phyloP scores from a whole-genome alignment of 2,329 filamentous ascomycete species.

The Endoconidiophora polonica region DNA sequence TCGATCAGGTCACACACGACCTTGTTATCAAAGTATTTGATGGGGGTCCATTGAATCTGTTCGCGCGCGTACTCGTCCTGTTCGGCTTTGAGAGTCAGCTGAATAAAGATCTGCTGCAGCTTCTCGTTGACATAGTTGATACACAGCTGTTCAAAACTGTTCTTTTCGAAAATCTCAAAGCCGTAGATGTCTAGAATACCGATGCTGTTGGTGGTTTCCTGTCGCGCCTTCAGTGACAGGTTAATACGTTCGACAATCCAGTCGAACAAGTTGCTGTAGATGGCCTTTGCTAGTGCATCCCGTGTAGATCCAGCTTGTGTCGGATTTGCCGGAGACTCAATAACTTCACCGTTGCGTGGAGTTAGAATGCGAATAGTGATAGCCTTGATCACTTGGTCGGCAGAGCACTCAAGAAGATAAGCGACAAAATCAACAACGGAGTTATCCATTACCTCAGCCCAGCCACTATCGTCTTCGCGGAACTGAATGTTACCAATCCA shows the following conservation, averaged over 20 bases:
- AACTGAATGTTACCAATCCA: slow-evolving; percentile 96
- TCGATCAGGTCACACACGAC: slow-evolving; percentile 96
- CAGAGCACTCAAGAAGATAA: slow-evolving; percentile 77
- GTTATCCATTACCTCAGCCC: slow-evolving; percentile 71
- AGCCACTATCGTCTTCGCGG: slow-evolving; percentile 72
- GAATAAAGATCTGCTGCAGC: slow-evolving; percentile 96
- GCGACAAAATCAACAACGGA: slow-evolving; percentile 90
- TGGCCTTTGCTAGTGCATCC: slow-evolving; percentile 84
- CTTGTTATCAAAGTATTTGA: slow-evolving; percentile 99
- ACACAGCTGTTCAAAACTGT: slow-evolving; percentile 96
- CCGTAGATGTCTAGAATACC: slow-evolving; percentile 98
- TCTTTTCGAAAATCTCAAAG: slow-evolving; percentile 98
- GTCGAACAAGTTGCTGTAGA: slow-evolving; percentile 95
- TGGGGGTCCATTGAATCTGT: slow-evolving; percentile 96
- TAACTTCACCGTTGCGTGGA: slow-evolving; percentile 47
- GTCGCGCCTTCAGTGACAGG: slow-evolving; percentile 64
- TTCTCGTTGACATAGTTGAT: slow-evolving; percentile 99
- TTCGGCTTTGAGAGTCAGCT: slow-evolving; percentile 87
- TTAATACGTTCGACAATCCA: slow-evolving; percentile 96
- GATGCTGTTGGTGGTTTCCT: slow-evolving; percentile 64
- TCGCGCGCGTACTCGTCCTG: slow-evolving; percentile 94
- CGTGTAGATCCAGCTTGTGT: slow-evolving; percentile 74
- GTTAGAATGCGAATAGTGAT: slow-evolving; percentile 79
- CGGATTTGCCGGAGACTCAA: slow-evolving; percentile 66
- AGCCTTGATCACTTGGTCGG: slow-evolving; percentile 64